Evolutionary conservation across 2,329 filamentous ascomycete species (phyloP).

Genomic region (Nemania bipapillata): DNA sequence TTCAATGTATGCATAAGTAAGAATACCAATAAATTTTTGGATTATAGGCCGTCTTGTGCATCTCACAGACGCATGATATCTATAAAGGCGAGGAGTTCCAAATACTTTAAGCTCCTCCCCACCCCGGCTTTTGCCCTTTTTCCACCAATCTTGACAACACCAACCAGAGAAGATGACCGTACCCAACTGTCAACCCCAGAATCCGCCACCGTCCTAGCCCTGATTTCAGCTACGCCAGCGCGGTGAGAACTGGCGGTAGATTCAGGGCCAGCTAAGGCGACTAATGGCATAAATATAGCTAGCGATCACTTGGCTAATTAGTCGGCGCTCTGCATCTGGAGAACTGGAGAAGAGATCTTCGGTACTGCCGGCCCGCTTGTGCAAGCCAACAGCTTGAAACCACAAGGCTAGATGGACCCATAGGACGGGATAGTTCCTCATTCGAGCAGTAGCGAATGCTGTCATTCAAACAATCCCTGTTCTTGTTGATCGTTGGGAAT

Average conservation of each 20-base stretch:
- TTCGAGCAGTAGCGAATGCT: neutral
- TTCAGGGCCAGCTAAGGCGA: neutral
- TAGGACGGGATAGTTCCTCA: neutral
- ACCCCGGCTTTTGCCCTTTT: neutral
- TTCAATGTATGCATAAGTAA: too few species aligned
- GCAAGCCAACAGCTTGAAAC: neutral
- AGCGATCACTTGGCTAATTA: neutral
- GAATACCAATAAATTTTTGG: neutral
- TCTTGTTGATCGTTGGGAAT: neutral
- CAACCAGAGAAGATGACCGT: neutral
- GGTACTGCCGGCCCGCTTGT: neutral
- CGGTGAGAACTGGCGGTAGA: too few species aligned
- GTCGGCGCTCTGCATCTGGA: neutral
- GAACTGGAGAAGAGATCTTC: neutral
- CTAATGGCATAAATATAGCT: neutral
- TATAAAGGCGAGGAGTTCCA: neutral
- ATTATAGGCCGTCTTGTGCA: neutral
- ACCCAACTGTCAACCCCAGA: neutral
- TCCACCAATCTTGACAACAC: constrained; percentile 25
- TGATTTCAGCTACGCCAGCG: constrained; percentile 5
- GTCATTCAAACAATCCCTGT: neutral
- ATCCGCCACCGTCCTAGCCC: neutral
- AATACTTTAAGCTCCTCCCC: neutral
- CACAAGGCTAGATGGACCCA: neutral
- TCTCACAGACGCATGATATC: neutral